phyloP scores from a whole-genome alignment of 495 filamentous ascomycete genomes.

The Mytilinidion resinicola region DNA sequence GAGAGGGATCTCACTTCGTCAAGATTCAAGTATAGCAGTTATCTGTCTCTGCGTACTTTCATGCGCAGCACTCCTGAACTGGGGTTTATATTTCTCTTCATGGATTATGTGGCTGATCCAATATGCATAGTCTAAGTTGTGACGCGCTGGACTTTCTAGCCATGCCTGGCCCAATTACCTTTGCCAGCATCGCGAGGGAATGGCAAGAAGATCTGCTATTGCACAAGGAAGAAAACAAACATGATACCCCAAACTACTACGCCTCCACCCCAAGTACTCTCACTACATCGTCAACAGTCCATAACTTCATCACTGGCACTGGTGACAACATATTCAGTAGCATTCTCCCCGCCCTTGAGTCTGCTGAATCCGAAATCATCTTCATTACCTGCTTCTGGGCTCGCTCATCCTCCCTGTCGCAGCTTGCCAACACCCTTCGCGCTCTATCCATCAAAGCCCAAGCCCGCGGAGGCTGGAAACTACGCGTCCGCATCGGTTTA shows the following conservation, averaged over 20 bases:
- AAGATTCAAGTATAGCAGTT: too few relatives aligned
- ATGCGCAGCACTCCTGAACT: too few relatives aligned
- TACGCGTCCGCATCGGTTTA: slow-evolving; percentile 55
- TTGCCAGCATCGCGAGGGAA: not conserved
- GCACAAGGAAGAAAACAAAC: not conserved
- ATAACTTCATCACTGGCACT: slow-evolving; percentile 50
- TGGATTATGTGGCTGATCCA: too few relatives aligned
- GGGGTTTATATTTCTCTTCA: too few relatives aligned
- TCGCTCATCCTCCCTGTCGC: slow-evolving; percentile 46
- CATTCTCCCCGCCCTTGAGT: slow-evolving; percentile 50
- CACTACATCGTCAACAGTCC: slow-evolving; percentile 41
- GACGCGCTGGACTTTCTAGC: not conserved
- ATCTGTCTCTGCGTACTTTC: too few relatives aligned
- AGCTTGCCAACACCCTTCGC: slow-evolving; percentile 44
- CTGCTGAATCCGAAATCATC: slow-evolving; percentile 56
- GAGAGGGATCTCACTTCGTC: too few relatives aligned
- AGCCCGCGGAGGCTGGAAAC: slow-evolving; percentile 25
- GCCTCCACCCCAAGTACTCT: slow-evolving; percentile 27
- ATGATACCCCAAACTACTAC: slow-evolving; percentile 32
- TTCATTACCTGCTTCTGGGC: slow-evolving; percentile 78
- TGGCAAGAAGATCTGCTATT: not conserved
- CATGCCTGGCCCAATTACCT: not conserved
- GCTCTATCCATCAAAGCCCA: slow-evolving; percentile 43
- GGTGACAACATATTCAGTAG: slow-evolving; percentile 48
- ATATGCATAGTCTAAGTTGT: too few relatives aligned